phyloP scores from a whole-genome alignment of 306 rosid species.

The Hippophae rhamnoides region DNA sequence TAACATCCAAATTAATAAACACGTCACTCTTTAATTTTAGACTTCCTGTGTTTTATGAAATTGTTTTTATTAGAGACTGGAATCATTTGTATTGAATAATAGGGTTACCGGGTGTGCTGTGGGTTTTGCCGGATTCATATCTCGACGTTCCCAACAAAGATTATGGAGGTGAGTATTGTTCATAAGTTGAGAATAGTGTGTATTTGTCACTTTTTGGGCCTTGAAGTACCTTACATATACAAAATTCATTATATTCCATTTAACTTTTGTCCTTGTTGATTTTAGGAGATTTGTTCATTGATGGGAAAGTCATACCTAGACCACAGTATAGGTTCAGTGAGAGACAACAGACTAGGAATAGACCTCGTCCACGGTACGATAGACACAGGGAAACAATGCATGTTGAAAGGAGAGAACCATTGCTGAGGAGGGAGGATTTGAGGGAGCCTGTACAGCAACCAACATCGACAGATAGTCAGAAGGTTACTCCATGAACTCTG shows the following conservation, averaged over 20 bases:
- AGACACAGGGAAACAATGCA: conserved; percentile 60
- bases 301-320: conserved; percentile 81
- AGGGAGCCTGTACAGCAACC: conserved; percentile 33
- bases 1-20: too few relatives aligned
- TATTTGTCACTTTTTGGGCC: conserved; percentile 6
- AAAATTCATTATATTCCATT: background rate
- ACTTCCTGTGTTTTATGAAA: conserved; percentile 10
- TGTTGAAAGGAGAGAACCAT: conserved; percentile 45
- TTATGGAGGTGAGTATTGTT: conserved; percentile 61
- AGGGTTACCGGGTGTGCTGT: conserved; percentile 70
- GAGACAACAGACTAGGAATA: conserved; percentile 41
- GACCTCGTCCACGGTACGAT: conserved; percentile 77
- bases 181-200: conserved; percentile 1
- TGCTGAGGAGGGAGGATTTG: conserved; percentile 37
- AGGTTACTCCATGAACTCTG: conserved; percentile 14
- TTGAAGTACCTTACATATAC: background rate
- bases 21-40: background rate
- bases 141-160: conserved; percentile 86
- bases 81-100: conserved; percentile 11
- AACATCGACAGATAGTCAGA: conserved; percentile 23
- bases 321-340: conserved; percentile 70
- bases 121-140: conserved; percentile 96
- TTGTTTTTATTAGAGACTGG: conserved; percentile 3
- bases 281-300: conserved; percentile 74
- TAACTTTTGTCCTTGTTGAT: background rate